These are phyloP conservation scores for Cutaneotrichosporon sp. DNA, from an alignment of 1,284 basidiomycete species.

Conservation along the genomic window DNA sequence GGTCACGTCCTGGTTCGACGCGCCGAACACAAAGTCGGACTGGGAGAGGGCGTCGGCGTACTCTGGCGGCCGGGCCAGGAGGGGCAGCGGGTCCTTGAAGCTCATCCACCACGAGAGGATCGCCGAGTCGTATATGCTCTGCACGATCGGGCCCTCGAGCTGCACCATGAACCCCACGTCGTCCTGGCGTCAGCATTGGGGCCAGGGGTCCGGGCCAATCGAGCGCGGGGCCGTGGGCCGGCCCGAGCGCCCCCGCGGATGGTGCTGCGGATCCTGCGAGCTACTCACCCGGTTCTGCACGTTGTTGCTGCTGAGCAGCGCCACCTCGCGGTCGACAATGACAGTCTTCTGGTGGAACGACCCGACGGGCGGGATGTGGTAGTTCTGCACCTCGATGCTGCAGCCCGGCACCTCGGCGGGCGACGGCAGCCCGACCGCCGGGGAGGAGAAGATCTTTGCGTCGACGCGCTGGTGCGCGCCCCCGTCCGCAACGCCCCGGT, in stretches of 20 bases:
- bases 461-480: slow-evolving; percentile 27
- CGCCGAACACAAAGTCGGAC: slow-evolving; percentile 28
- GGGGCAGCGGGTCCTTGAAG: slow-evolving; percentile 63
- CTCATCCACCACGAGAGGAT: slow-evolving; percentile 64
- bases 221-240: background rate
- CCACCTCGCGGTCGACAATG: slow-evolving; percentile 68
- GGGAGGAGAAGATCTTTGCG: slow-evolving; percentile 11
- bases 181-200: slow-evolving; percentile 64
- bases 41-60: slow-evolving; percentile 9
- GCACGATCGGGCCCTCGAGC: slow-evolving; percentile 67
- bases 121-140: slow-evolving; percentile 70
- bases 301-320: slow-evolving; percentile 61
- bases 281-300: slow-evolving; percentile 57
- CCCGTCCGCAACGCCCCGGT: slow-evolving; percentile 30
- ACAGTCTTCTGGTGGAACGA: slow-evolving; percentile 72
- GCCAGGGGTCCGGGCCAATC: too few species aligned
- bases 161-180: slow-evolving; percentile 68
- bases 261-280: background rate
- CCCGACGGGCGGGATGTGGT: slow-evolving; percentile 42
- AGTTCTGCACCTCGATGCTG: slow-evolving; percentile 36
- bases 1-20: slow-evolving; percentile 25
- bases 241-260: too few species aligned
- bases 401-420: slow-evolving; percentile 24
- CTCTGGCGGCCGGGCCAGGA: slow-evolving; percentile 39
- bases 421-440: slow-evolving; percentile 17